Percentiles rank a stretch among this genome's conserved stretches.
Evolutionary conservation across 441 rosid species (phyloP).

Genomic region (Oxalis stricta): DNA sequence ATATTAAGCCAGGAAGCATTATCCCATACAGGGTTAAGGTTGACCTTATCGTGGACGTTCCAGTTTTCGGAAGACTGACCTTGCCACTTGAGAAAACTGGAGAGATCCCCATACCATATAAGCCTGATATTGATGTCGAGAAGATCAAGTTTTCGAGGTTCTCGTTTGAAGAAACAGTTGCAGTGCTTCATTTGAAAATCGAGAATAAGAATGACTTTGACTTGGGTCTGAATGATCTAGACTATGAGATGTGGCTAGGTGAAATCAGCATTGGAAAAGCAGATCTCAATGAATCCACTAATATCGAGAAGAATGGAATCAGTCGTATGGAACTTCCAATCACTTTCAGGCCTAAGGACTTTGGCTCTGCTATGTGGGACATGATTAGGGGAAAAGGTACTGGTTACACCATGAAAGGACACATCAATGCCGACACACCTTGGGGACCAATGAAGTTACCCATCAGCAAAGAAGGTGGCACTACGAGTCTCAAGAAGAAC

Average conservation of each 20-base stretch:
- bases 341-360: constrained; percentile 81
- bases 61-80: constrained; percentile 73
- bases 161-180: constrained; percentile 77
- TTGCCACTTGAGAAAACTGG: constrained; percentile 80
- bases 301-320: constrained; percentile 55
- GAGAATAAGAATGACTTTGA: constrained; percentile 84
- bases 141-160: constrained; percentile 66
- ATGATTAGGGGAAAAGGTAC: constrained; percentile 93
- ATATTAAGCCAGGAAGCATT: constrained; percentile 73
- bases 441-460: constrained; percentile 92
- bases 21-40: constrained; percentile 77
- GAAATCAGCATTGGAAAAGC: constrained; percentile 67
- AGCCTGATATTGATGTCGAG: constrained; percentile 78
- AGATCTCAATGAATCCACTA: constrained; percentile 45
- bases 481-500: constrained; percentile 74
- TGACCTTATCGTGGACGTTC: constrained; percentile 78
- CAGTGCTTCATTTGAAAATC: constrained; percentile 68
- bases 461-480: constrained; percentile 80
- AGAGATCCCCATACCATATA: constrained; percentile 86
- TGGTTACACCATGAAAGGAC: constrained; percentile 72
- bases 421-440: constrained; percentile 78
- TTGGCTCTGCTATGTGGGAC: constrained; percentile 94
- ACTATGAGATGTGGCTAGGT: constrained; percentile 74
- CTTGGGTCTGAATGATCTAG: constrained; percentile 64
- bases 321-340: constrained; percentile 50